Conservation (phyloP, 1,139 yeast species). For the Taphrina deformans region DNA sequence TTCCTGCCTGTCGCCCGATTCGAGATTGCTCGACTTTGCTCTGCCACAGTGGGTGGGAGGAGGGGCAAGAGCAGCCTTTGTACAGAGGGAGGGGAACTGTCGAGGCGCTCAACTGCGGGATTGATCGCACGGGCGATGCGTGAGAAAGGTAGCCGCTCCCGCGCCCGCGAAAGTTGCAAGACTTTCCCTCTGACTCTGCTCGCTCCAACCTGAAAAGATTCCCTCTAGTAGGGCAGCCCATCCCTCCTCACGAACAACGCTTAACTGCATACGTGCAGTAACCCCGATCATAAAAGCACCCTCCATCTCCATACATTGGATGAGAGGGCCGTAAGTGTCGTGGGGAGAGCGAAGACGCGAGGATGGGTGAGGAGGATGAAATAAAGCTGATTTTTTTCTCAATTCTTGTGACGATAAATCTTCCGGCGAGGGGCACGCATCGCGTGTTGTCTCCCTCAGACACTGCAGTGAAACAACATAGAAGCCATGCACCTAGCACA, state of each 20-base stretch:
- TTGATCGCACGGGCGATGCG: too few relatives aligned
- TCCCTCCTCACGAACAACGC: conserved; percentile 23
- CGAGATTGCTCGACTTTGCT: too few relatives aligned
- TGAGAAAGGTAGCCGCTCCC: conserved; percentile 1
- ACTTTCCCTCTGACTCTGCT: neutral
- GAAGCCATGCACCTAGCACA: too few relatives aligned
- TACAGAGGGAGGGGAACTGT: too few relatives aligned
- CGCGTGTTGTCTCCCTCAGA: too few relatives aligned
- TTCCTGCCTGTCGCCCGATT: too few relatives aligned
- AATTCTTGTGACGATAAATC: conserved; percentile 23
- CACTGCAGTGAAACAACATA: too few relatives aligned
- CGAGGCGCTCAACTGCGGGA: too few relatives aligned
- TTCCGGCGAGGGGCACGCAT: too few relatives aligned
- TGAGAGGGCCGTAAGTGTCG: conserved; percentile 26
- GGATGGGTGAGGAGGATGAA: conserved; percentile 31
- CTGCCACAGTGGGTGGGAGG: too few relatives aligned
- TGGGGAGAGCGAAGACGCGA: conserved; percentile 23
- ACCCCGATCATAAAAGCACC: conserved; percentile 30
- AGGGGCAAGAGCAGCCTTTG: too few relatives aligned
- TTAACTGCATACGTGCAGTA: conserved; percentile 13
- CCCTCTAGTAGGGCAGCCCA: neutral
- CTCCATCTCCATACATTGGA: conserved; percentile 7
- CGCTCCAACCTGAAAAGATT: neutral
- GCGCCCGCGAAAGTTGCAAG: neutral
- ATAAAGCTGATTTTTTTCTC: conserved; percentile 28